A percentile compares a stretch with the other conserved stretches of the same genome.
Conservation (phyloP, 306 rosid species). For the Senna siamea region DNA sequence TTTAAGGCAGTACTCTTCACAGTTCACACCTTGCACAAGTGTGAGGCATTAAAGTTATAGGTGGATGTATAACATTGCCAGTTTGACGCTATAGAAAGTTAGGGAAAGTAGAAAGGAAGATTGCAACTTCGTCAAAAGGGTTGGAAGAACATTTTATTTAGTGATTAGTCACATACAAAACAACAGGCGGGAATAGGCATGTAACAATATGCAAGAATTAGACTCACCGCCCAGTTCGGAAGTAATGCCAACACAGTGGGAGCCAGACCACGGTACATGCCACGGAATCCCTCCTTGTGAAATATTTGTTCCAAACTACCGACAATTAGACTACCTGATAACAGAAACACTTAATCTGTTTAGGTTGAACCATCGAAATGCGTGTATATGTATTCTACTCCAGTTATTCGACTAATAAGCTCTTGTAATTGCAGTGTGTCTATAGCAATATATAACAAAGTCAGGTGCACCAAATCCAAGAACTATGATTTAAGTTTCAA, state of each 20-base stretch:
- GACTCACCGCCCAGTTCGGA: conserved; percentile 95
- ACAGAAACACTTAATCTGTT: conserved; percentile 23
- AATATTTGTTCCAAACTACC: conserved; percentile 76
- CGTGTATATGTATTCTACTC: conserved; percentile 10
- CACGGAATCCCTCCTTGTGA: conserved; percentile 85
- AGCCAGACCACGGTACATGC: conserved; percentile 89
- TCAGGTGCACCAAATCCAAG: conserved; percentile 14
- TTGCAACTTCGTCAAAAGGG: neutral
- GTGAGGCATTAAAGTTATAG: neutral
- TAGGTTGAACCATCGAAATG: neutral
- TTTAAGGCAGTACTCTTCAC: neutral
- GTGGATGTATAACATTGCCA: neutral
- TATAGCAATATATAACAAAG: neutral
- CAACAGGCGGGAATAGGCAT: neutral
- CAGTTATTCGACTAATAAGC: neutral
- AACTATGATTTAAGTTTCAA: neutral
- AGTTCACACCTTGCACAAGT: conserved; percentile 1
- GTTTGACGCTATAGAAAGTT: neutral
- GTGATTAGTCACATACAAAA: conserved; percentile 9
- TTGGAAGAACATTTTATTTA: conserved; percentile 7
- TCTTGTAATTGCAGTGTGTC: neutral
- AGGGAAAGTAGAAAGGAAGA: neutral
- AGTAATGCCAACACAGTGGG: conserved; percentile 87
- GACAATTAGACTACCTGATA: conserved; percentile 73
- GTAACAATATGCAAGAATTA: conserved; percentile 8